These are phyloP conservation scores for Cyberlindnera suaveolens DNA, from an alignment of 805 yeast genomes.

Conservation along the genomic window DNA sequence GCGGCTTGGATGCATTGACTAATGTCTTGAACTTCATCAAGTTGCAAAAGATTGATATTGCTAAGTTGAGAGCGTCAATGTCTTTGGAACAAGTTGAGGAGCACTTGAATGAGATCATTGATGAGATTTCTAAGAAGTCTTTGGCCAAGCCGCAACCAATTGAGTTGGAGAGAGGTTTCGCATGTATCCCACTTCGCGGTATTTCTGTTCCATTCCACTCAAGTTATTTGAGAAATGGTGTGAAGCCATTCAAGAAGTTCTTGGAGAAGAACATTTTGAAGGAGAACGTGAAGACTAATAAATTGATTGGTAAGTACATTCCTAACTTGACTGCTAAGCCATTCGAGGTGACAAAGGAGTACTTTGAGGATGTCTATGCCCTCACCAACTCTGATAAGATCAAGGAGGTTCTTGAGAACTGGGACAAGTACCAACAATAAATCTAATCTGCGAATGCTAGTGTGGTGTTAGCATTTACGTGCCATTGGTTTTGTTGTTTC, in stretches of 20 bases:
- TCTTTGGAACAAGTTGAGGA: slow-evolving; percentile 83
- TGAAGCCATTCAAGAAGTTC: slow-evolving; percentile 97
- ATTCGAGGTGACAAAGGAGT: slow-evolving; percentile 90
- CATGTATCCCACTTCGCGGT: slow-evolving; percentile 96
- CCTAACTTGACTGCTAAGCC: slow-evolving; percentile 99
- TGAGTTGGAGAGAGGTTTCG: slow-evolving; percentile 95
- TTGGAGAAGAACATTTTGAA: slow-evolving; percentile 91
- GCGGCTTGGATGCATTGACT: slow-evolving; percentile 88
- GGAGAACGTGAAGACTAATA: slow-evolving; percentile 91
- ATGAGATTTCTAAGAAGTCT: slow-evolving; percentile 77
- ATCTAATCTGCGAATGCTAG: slow-evolving; percentile 8
- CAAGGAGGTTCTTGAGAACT: slow-evolving; percentile 84
- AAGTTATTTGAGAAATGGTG: slow-evolving; percentile 96
- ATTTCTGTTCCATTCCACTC: slow-evolving; percentile 99
- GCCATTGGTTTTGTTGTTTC: not conserved
- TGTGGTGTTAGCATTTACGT: slow-evolving; percentile 21
- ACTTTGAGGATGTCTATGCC: slow-evolving; percentile 91
- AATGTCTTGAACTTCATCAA: slow-evolving; percentile 92
- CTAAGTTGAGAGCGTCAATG: slow-evolving; percentile 74
- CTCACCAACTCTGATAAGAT: slow-evolving; percentile 90
- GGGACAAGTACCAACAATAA: slow-evolving; percentile 71
- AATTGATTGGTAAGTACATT: slow-evolving; percentile 90
- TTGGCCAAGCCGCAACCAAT: slow-evolving; percentile 92
- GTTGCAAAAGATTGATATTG: slow-evolving; percentile 90
- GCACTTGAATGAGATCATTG: slow-evolving; percentile 82